phyloP scores from a whole-genome alignment of 495 filamentous ascomycete genomes.

The Penicillium herquei region DNA sequence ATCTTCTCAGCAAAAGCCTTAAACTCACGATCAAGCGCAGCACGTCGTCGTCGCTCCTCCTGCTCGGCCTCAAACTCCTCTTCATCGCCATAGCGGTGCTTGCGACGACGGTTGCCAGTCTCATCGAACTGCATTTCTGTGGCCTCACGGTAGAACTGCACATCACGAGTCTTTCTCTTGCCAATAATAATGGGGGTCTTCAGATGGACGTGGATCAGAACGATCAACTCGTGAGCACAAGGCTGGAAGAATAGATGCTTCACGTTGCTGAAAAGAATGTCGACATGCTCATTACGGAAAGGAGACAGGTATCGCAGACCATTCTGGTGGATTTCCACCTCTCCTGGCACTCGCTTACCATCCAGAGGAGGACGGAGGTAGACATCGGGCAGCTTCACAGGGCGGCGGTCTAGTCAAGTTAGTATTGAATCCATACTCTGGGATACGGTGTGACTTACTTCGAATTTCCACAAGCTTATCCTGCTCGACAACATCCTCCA shows the following conservation, averaged over 20 bases:
- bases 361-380: constrained; percentile 93
- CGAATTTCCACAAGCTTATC: constrained; percentile 91
- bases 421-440: neutral
- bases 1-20: constrained; percentile 98
- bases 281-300: constrained; percentile 79
- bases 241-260: constrained; percentile 99
- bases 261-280: constrained; percentile 97
- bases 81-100: constrained; percentile 97
- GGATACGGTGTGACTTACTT: constrained; percentile 53
- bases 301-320: constrained; percentile 95
- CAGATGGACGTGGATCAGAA: constrained; percentile 96
- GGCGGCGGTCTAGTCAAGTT: constrained; percentile 67
- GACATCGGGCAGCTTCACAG: constrained; percentile 81
- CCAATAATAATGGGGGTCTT: constrained; percentile 98
- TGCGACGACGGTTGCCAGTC: constrained; percentile 95
- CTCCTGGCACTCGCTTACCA: constrained; percentile 91
- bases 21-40: constrained; percentile 91
- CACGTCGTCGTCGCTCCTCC: constrained; percentile 86
- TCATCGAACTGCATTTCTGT: constrained; percentile 99
- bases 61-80: constrained; percentile 99
- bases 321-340: constrained; percentile 97
- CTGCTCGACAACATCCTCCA: constrained; percentile 99
- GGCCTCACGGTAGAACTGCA: constrained; percentile 97
- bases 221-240: constrained; percentile 90
- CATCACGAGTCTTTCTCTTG: constrained; percentile 97